These are phyloP conservation scores for Primulina eburnea DNA, from an alignment of 257 asterid species.

Conservation along the genomic window DNA sequence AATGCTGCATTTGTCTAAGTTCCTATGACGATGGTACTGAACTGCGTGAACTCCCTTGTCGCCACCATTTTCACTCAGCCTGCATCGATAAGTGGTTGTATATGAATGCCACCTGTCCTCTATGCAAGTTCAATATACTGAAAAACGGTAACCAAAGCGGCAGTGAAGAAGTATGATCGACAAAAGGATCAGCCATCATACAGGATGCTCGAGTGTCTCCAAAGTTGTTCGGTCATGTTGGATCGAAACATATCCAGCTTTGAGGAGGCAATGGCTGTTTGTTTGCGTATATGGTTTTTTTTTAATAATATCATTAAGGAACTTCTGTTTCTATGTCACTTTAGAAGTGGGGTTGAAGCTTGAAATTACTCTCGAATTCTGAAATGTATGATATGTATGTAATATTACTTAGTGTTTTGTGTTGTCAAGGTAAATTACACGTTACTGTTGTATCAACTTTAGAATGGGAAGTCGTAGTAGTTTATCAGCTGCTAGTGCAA, in stretches of 20 bases:
- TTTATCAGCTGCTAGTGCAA: too few species aligned
- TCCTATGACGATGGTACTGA: constrained; percentile 86
- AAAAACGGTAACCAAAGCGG: constrained; percentile 64
- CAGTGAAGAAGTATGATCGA: constrained; percentile 60
- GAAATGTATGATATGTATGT: constrained; percentile 26
- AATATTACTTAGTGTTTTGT: constrained; percentile 6
- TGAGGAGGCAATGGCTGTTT: constrained; percentile 15
- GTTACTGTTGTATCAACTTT: too few species aligned
- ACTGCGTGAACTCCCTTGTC: constrained; percentile 94
- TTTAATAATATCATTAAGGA: neutral
- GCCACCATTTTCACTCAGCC: constrained; percentile 80
- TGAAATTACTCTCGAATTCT: neutral
- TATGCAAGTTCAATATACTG: constrained; percentile 89
- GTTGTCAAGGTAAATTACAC: constrained; percentile 11
- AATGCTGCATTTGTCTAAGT: constrained; percentile 93
- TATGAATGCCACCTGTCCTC: constrained; percentile 92
- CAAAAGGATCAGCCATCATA: constrained; percentile 13
- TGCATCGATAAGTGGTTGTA: constrained; percentile 97
- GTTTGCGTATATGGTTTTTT: constrained; percentile 24
- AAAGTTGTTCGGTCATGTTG: constrained; percentile 16
- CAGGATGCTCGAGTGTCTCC: constrained; percentile 8
- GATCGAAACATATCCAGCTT: constrained; percentile 12
- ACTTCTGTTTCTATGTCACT: constrained; percentile 19
- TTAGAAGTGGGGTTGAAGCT: constrained; percentile 20
- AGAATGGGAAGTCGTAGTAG: too few species aligned